Percentiles rank a stretch among this genome's conserved stretches.
Evolutionary conservation across 208 protist species (phyloP).

Genomic region (Plasmodiophora brassicae): DNA sequence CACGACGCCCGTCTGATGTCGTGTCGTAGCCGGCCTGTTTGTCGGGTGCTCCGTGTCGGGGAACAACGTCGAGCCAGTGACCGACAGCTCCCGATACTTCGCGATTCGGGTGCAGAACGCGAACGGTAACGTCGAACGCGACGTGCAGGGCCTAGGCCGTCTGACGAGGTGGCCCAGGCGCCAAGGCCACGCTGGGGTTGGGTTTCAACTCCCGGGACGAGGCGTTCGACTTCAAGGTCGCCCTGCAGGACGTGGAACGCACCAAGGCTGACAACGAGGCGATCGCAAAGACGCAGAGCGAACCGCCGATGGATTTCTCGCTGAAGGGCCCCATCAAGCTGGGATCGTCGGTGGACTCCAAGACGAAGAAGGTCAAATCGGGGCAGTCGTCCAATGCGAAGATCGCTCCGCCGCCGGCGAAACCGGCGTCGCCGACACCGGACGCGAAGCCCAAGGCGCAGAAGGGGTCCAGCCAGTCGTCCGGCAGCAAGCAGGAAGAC

Average conservation of each 20-base stretch:
- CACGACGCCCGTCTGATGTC: background rate
- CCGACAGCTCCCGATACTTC: conserved; percentile 39
- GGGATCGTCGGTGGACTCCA: background rate
- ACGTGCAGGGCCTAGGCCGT: no score
- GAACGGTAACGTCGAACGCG: no score
- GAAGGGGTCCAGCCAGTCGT: background rate
- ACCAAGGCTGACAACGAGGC: background rate
- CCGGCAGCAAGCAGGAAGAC: background rate
- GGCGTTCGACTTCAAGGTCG: conserved; percentile 22
- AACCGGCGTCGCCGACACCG: background rate
- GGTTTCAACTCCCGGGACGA: conserved; percentile 18
- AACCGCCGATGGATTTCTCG: conserved; percentile 20
- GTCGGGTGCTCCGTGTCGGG: background rate
- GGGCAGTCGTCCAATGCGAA: no score
- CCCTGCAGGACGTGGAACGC: background rate
- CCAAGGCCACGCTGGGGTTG: background rate
- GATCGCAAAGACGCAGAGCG: background rate
- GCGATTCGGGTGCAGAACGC: conserved; percentile 35
- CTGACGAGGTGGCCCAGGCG: no score
- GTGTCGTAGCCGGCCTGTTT: conserved; percentile 19
- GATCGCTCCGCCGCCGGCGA: background rate
- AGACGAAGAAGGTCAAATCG: background rate
- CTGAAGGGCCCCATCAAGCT: conserved; percentile 17
- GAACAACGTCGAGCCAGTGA: conserved; percentile 43
- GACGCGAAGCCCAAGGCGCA: background rate